Evolutionary conservation across 805 yeast genomes (phyloP).

Genomic region (Yarrowia sp.): DNA sequence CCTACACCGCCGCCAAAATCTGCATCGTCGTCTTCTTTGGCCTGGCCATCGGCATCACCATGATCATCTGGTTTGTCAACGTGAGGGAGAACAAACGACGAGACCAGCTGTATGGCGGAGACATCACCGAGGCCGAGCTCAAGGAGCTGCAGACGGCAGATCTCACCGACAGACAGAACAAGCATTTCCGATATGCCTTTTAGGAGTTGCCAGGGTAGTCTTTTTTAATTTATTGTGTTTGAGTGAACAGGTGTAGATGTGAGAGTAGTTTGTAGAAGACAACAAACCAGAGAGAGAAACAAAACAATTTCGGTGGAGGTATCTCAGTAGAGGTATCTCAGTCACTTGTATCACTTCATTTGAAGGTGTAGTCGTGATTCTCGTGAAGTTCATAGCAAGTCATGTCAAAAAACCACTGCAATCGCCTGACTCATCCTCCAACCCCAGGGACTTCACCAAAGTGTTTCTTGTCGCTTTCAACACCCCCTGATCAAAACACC

Average conservation of each 20-base stretch:
- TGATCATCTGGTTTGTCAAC: conserved; percentile 42
- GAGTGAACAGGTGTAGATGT: not conserved
- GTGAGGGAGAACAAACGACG: conserved; percentile 58
- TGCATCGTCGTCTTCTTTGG: conserved; percentile 63
- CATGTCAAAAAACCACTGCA: too few relatives aligned
- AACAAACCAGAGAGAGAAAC: not conserved
- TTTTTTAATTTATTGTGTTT: conserved; percentile 16
- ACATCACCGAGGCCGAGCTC: conserved; percentile 50
- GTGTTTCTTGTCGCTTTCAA: not conserved
- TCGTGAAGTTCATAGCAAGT: too few relatives aligned
- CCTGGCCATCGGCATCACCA: conserved; percentile 54
- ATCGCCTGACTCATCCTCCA: too few relatives aligned
- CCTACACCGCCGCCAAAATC: conserved; percentile 63
- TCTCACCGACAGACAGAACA: conserved; percentile 62
- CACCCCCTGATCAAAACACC: not conserved
- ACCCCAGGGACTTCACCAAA: too few relatives aligned
- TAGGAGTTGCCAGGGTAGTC: not conserved
- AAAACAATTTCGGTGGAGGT: too few relatives aligned
- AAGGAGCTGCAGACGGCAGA: conserved; percentile 49
- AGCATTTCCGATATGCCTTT: conserved; percentile 56
- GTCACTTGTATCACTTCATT: too few relatives aligned
- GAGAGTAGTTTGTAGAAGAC: not conserved
- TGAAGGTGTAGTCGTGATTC: too few relatives aligned
- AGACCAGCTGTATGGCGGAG: conserved; percentile 50
- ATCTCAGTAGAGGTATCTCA: too few relatives aligned